phyloP scores from a whole-genome alignment of 1,284 basidiomycete genomes.

The Sanguinoderma infundibulare region DNA sequence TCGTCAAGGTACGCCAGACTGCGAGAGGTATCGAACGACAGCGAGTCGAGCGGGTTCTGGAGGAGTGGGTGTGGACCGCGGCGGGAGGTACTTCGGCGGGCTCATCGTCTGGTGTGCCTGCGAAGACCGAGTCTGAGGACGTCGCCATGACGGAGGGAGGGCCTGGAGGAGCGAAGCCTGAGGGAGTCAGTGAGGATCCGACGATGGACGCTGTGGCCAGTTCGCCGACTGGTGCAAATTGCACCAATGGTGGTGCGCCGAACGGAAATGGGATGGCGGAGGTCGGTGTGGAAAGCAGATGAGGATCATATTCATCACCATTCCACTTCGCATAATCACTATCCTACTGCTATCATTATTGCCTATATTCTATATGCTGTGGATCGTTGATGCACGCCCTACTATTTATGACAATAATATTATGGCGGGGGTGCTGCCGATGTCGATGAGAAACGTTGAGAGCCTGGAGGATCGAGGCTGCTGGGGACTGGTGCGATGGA shows the following conservation, averaged over 20 bases:
- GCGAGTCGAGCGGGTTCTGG: constrained; percentile 65
- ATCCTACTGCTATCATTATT: constrained; percentile 15
- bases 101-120: not conserved
- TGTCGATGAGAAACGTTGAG: too few species aligned
- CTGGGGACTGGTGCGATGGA: too few species aligned
- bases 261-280: not conserved
- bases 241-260: not conserved
- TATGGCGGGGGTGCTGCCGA: too few species aligned
- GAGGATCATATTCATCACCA: not conserved
- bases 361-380: constrained; percentile 8
- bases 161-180: not conserved
- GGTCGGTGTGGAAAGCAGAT: constrained; percentile 9
- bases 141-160: constrained; percentile 12
- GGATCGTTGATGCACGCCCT: not conserved
- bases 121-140: constrained; percentile 14
- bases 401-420: too few species aligned
- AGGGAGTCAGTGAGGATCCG: constrained; percentile 9
- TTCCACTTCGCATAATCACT: not conserved
- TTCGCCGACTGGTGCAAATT: not conserved
- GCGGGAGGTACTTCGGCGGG: constrained; percentile 7
- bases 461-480: too few species aligned
- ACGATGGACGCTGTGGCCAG: constrained; percentile 6
- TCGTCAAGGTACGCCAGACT: constrained; percentile 63
- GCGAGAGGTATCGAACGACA: constrained; percentile 67
- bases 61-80: constrained; percentile 76